Conservation (phyloP, 1,284 basidiomycete species). For the Ustilago curta region DNA sequence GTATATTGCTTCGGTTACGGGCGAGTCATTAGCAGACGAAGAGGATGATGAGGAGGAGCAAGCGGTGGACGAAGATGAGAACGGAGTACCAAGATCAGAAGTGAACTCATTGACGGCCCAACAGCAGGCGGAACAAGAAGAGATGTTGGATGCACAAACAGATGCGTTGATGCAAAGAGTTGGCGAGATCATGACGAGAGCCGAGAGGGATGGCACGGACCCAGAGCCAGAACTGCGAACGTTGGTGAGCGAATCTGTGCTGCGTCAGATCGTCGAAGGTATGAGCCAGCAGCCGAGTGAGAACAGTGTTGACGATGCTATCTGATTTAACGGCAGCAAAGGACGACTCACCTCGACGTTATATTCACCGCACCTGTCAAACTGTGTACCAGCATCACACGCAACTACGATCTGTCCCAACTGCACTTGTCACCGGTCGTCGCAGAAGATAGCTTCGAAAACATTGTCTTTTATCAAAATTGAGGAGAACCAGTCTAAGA, state of each 20-base stretch:
- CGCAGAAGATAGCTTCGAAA: neutral
- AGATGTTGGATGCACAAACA: conserved; percentile 32
- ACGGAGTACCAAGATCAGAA: conserved; percentile 18
- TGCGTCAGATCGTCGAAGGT: conserved; percentile 59
- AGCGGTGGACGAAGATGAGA: conserved; percentile 31
- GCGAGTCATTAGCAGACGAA: conserved; percentile 38
- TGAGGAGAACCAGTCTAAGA: too few species aligned
- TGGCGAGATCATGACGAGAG: conserved; percentile 53
- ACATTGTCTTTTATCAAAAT: neutral
- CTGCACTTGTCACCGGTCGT: neutral
- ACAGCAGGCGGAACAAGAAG: conserved; percentile 34
- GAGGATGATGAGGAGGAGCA: conserved; percentile 35
- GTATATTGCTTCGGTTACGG: conserved; percentile 56
- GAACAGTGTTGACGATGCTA: neutral
- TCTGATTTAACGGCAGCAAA: neutral
- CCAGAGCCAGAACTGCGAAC: conserved; percentile 53
- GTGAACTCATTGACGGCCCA: conserved; percentile 12
- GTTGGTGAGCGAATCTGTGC: conserved; percentile 56
- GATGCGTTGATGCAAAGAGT: conserved; percentile 57
- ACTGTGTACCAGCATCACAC: conserved; percentile 11
- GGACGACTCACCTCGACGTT: neutral
- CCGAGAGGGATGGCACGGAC: conserved; percentile 52
- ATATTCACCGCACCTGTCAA: neutral
- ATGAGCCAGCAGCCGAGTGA: conserved; percentile 17
- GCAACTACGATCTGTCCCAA: neutral